A percentile compares a stretch with the other conserved stretches of the same genome.
phyloP scores from a whole-genome alignment of 495 filamentous ascomycete species.

The Penicillium argentinense region DNA sequence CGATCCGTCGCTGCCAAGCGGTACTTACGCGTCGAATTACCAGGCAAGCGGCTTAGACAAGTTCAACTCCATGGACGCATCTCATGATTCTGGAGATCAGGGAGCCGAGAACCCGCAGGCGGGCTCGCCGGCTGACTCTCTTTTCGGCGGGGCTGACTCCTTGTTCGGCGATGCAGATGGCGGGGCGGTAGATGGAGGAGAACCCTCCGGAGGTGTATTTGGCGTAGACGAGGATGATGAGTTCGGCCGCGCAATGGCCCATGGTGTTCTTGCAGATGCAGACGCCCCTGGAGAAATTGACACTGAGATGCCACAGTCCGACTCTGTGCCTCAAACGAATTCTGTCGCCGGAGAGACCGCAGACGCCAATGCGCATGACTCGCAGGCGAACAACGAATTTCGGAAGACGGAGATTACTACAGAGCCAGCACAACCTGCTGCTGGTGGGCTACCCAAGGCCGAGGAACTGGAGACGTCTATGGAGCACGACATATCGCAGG shows the following conservation, averaged over 20 bases:
- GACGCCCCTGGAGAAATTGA: conserved; percentile 39
- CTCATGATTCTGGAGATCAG: conserved; percentile 39
- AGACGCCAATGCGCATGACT: conserved; percentile 7
- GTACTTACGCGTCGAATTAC: conserved; percentile 66
- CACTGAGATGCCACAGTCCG: conserved; percentile 21
- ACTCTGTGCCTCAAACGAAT: conserved; percentile 15
- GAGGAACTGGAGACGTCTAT: conserved; percentile 41
- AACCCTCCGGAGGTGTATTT: conserved; percentile 58
- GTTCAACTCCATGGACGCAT: conserved; percentile 47
- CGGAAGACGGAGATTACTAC: conserved; percentile 19
- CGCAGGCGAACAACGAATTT: conserved; percentile 14
- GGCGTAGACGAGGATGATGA: conserved; percentile 83
- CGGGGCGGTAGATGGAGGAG: conserved; percentile 55
- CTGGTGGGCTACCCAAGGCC: conserved; percentile 54
- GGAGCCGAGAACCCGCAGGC: conserved; percentile 43
- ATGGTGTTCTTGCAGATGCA: conserved; percentile 44
- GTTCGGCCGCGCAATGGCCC: conserved; percentile 76
- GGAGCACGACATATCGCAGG: conserved; percentile 29
- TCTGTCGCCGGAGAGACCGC: conserved; percentile 5
- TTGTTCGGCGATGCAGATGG: conserved; percentile 72
- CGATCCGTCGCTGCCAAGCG: conserved; percentile 55
- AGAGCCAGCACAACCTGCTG: conserved; percentile 22
- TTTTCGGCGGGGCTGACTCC: conserved; percentile 67
- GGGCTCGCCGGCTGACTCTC: conserved; percentile 69
- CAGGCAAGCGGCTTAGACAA: conserved; percentile 41